Evolutionary conservation across 2,329 filamentous ascomycete genomes (phyloP).

Genomic region (Pseudopyricularia javanii): DNA sequence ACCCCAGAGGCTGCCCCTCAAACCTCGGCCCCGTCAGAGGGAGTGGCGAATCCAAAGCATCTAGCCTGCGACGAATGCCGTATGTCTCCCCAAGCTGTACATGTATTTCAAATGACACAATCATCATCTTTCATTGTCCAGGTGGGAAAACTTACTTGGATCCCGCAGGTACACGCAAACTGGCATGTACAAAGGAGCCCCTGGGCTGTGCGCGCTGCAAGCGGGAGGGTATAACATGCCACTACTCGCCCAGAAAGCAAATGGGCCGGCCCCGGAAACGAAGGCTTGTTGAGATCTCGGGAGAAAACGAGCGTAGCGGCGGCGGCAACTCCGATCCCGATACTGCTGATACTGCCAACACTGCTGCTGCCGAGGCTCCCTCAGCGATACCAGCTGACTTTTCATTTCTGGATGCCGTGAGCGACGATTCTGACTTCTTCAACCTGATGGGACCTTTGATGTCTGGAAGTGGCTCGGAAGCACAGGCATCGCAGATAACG

Average conservation of each 20-base stretch:
- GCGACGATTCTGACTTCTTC: constrained; percentile 10
- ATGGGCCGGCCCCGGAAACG: constrained; percentile 55
- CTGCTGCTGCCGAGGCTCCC: not conserved
- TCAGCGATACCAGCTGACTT: constrained; percentile 10
- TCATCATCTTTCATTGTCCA: not conserved
- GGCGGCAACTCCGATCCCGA: not conserved
- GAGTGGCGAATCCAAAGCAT: constrained; percentile 27
- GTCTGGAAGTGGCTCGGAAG: not conserved
- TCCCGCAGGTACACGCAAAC: constrained; percentile 45
- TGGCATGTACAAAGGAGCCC: constrained; percentile 51
- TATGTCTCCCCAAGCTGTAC: constrained; percentile 23
- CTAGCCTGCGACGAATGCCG: constrained; percentile 57
- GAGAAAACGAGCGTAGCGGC: not conserved
- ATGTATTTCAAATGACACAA: not conserved
- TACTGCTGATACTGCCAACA: too few species aligned
- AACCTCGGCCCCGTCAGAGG: not conserved
- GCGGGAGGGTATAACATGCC: constrained; percentile 42
- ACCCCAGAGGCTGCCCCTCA: not conserved
- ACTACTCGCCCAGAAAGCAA: constrained; percentile 52
- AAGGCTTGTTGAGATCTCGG: constrained; percentile 20
- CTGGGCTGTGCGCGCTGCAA: constrained; percentile 47
- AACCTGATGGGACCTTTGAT: not conserved
- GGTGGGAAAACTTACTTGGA: not conserved
- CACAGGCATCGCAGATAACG: not conserved
- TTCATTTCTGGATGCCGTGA: constrained; percentile 18